These are phyloP conservation scores for Dendrobium huoshanense DNA, from an alignment of 106 monocot species.

Conservation along the genomic window DNA sequence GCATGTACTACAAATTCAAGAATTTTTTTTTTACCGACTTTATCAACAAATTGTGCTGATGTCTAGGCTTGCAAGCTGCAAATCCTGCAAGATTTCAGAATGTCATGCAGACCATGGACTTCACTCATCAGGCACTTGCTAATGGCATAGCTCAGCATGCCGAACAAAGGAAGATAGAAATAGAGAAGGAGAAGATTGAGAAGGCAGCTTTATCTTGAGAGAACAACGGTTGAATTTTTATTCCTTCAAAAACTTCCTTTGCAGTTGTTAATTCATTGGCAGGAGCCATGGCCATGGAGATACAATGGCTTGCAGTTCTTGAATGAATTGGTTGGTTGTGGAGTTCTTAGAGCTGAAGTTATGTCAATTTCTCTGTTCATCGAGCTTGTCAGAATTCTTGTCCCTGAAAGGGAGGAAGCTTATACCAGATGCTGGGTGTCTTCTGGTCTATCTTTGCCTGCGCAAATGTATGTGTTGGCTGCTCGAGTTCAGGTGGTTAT, in stretches of 20 bases:
- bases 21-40: neutral
- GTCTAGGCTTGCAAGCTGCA: constrained; percentile 62
- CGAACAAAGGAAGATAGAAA: constrained; percentile 51
- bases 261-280: neutral
- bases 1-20: neutral
- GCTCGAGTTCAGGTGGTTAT: neutral
- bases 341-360: neutral
- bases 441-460: constrained; percentile 4
- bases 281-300: neutral
- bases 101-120: constrained; percentile 80
- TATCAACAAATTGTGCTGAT: neutral
- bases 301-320: neutral
- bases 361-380: neutral
- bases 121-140: constrained; percentile 68
- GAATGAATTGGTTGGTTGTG: neutral
- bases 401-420: neutral
- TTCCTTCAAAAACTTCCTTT: neutral
- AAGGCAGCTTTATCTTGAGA: constrained; percentile 39
- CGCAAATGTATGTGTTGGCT: neutral
- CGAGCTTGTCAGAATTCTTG: constrained; percentile 1
- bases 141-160: constrained; percentile 79
- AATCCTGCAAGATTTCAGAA: constrained; percentile 70
- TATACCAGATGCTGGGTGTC: constrained; percentile 2
- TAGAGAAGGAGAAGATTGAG: constrained; percentile 83
- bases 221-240: neutral